A percentile compares a stretch with the other conserved stretches of the same genome.
Conservation (phyloP, 257 asterid genomes). For the Paraleonurus japonicus region DNA sequence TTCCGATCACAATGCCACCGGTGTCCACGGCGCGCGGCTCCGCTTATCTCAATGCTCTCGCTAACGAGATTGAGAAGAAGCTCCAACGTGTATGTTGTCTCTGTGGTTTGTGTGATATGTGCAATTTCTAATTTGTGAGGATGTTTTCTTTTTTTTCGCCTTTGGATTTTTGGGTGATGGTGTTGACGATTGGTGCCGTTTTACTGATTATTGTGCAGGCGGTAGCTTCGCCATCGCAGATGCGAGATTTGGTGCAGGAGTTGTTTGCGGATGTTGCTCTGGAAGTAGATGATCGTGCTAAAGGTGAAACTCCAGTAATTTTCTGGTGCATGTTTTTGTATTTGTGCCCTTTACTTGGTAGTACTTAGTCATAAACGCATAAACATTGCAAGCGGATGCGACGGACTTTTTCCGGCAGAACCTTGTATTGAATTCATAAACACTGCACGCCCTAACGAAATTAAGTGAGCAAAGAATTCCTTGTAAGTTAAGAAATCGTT, state of each 20-base stretch:
- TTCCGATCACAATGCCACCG: conserved; percentile 54
- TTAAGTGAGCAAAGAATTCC: neutral
- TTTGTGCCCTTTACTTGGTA: neutral
- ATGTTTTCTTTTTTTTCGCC: neutral
- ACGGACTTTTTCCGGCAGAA: neutral
- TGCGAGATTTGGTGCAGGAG: conserved; percentile 78
- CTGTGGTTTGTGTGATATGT: neutral
- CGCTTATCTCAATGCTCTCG: conserved; percentile 76
- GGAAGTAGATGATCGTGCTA: conserved; percentile 95
- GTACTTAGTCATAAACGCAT: neutral
- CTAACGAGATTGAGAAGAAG: conserved; percentile 87
- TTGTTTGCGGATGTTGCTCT: conserved; percentile 88
- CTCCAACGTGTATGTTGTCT: conserved; percentile 73
- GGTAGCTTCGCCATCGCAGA: conserved; percentile 74
- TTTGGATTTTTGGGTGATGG: neutral
- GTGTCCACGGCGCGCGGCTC: conserved; percentile 61
- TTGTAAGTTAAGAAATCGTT: neutral
- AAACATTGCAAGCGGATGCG: conserved; percentile 1
- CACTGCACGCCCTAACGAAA: neutral
- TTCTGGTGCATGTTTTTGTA: conserved; percentile 9
- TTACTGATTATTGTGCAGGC: conserved; percentile 48
- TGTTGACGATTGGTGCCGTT: conserved; percentile 8
- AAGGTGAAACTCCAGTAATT: conserved; percentile 46
- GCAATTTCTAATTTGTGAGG: neutral
- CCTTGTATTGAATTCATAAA: neutral